phyloP scores from a whole-genome alignment of 2,329 filamentous ascomycete genomes.

The Fusarium redolens region DNA sequence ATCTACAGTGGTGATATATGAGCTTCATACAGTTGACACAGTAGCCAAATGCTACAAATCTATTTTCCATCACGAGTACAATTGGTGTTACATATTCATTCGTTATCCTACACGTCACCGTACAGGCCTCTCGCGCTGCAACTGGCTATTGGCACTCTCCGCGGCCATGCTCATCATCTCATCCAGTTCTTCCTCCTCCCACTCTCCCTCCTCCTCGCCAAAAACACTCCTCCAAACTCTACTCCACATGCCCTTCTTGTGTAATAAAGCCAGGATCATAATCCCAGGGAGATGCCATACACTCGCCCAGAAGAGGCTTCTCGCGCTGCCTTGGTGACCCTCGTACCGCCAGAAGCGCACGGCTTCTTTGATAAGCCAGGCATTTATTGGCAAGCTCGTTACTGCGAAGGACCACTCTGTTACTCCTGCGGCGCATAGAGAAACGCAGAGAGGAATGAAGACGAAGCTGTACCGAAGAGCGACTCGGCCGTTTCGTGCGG shows the following conservation, averaged over 20 bases:
- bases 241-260: constrained; percentile 94
- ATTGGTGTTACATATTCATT: constrained; percentile 41
- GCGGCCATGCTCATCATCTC: constrained; percentile 54
- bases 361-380: constrained; percentile 85
- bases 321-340: constrained; percentile 82
- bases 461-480: constrained; percentile 86
- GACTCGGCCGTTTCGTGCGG: constrained; percentile 85
- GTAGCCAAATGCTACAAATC: constrained; percentile 13
- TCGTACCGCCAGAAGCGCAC: constrained; percentile 82
- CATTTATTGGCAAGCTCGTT: constrained; percentile 84
- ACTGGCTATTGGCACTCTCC: constrained; percentile 35
- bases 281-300: constrained; percentile 95
- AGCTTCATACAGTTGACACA: constrained; percentile 19
- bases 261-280: constrained; percentile 87
- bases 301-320: constrained; percentile 94
- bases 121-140: constrained; percentile 21
- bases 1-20: constrained; percentile 29
- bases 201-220: constrained; percentile 69
- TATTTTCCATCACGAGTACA: constrained; percentile 37
- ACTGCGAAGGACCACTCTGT: constrained; percentile 88
- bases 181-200: constrained; percentile 66
- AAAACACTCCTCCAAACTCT: constrained; percentile 79
- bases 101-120: constrained; percentile 32
- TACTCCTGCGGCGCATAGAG: constrained; percentile 80
- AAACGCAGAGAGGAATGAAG: constrained; percentile 88